A percentile compares a stretch with the other conserved stretches of the same genome.
Conservation (phyloP, 2,329 filamentous ascomycete genomes). For the Penicillium sp. region DNA sequence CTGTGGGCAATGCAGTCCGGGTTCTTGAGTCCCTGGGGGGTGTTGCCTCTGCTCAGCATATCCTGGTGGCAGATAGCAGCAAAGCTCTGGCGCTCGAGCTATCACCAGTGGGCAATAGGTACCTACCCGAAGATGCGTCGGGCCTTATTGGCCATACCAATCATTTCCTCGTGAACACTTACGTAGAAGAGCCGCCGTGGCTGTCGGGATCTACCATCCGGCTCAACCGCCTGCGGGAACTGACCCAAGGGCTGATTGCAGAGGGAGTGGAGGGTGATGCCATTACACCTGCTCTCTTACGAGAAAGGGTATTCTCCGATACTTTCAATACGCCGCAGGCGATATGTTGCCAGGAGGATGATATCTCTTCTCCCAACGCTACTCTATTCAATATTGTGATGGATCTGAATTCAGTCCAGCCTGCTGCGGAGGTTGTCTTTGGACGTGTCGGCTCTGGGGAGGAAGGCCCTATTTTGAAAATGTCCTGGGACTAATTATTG, state of each 20-base stretch:
- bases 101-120: slow-evolving; percentile 29
- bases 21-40: slow-evolving; percentile 48
- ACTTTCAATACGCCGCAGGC: slow-evolving; percentile 35
- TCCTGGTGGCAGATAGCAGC: slow-evolving; percentile 51
- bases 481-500: slow-evolving; percentile 26
- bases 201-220: slow-evolving; percentile 35
- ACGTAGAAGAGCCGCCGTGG: slow-evolving; percentile 35
- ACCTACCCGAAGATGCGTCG: slow-evolving; percentile 35
- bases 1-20: slow-evolving; percentile 47
- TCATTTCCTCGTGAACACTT: slow-evolving; percentile 40
- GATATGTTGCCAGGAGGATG: slow-evolving; percentile 37
- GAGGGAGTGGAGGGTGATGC: slow-evolving; percentile 21
- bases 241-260: slow-evolving; percentile 26
- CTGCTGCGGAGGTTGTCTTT: slow-evolving; percentile 36
- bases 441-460: slow-evolving; percentile 30
- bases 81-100: slow-evolving; percentile 29
- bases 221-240: slow-evolving; percentile 25
- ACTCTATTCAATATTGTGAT: slow-evolving; percentile 42
- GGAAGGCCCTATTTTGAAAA: slow-evolving; percentile 26
- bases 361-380: slow-evolving; percentile 29
- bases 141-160: slow-evolving; percentile 47
- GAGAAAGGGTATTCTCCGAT: slow-evolving; percentile 38
- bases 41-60: slow-evolving; percentile 56
- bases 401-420: slow-evolving; percentile 26
- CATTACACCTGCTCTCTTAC: slow-evolving; percentile 25